A percentile compares a stretch with the other conserved stretches of the same genome.
Conservation (phyloP, 2,329 filamentous ascomycete genomes). For the Neophaeococcomyces aloes region DNA sequence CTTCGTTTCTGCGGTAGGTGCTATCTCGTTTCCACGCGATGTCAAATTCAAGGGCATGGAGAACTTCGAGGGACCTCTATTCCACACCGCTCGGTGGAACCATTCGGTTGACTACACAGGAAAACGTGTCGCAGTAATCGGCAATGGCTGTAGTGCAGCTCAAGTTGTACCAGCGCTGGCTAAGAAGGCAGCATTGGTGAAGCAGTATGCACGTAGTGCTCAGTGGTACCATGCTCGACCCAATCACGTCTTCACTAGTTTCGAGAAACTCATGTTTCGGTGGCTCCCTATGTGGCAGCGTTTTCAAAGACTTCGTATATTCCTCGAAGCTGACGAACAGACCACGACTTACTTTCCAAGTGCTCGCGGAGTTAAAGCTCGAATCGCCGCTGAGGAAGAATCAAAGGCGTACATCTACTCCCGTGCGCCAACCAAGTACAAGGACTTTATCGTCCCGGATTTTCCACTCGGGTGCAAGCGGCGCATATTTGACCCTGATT, state of each 20-base stretch:
- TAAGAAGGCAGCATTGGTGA: background rate
- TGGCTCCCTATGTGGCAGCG: constrained; percentile 14
- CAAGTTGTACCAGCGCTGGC: too few relatives aligned
- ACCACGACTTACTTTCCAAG: constrained; percentile 33
- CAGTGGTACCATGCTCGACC: constrained; percentile 24
- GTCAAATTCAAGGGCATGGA: too few relatives aligned
- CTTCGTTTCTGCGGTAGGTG: too few relatives aligned
- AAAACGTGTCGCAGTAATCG: too few relatives aligned
- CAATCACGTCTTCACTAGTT: constrained; percentile 28
- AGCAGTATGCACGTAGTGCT: background rate
- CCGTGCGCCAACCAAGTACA: constrained; percentile 47
- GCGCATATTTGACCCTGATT: constrained; percentile 48
- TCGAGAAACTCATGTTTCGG: constrained; percentile 36
- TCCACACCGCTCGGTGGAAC: too few relatives aligned
- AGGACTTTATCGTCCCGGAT: constrained; percentile 50
- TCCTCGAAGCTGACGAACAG: constrained; percentile 25
- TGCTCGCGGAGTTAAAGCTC: background rate
- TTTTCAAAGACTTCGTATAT: constrained; percentile 5
- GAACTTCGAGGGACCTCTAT: too few relatives aligned
- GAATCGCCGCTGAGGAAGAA: constrained; percentile 3
- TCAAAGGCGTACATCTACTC: constrained; percentile 33
- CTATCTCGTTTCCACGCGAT: too few relatives aligned
- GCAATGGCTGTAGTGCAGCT: too few relatives aligned
- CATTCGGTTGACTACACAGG: too few relatives aligned
- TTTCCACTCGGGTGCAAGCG: constrained; percentile 54